Evolutionary conservation across 2,329 filamentous ascomycete species (phyloP), one percentile per base, ranked within the genome.

Genomic region (Fusarium palustre): DNA sequence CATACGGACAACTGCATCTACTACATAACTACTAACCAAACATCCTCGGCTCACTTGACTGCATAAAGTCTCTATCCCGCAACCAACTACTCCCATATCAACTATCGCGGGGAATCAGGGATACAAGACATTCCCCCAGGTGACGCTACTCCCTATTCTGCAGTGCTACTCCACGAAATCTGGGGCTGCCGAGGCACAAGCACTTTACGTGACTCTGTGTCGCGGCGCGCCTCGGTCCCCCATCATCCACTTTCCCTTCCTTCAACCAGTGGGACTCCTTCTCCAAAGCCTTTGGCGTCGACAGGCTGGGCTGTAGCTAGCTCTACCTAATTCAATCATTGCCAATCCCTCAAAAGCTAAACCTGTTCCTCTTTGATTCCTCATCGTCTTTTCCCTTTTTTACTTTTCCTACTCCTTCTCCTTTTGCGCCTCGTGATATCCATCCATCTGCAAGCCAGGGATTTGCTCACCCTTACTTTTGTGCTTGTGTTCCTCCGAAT

Each of bases 111-210:
- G 60, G 54, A 28, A 43, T 43, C 41, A 43, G 41, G n/a, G 16
- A 41, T 16, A 41, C 15, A 13, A 38, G 31, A 31, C 39, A 49
- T 30, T 20, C 46, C 54, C 45, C 39, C 34, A 64, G 47, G 39
- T 24, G 53, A 38, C 62, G 60, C 62, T 65, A 65, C 63, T 50
- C 62, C 60, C 18, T 48, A 65, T 65, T 65, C 60, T 60, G 62
- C 28, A 41, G 58, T 64, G 47, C 58, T 63, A 64, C 60, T 64
- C 61, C 61, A 66, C 25, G 59, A 74, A 75, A 74, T 69, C 72
- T 75, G 73, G 73, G 71, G 73, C 73, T 75, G 71, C 73, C 73
- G 73, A 75, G 73, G 73, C 71, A 70, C 72, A 70, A 66, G 58
- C 53, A 28, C 43, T 55, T 50, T 45, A 55, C n/a, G 55, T 46